phyloP scores from a whole-genome alignment of 495 filamentous ascomycete genomes.

The Tricharina praecox region DNA sequence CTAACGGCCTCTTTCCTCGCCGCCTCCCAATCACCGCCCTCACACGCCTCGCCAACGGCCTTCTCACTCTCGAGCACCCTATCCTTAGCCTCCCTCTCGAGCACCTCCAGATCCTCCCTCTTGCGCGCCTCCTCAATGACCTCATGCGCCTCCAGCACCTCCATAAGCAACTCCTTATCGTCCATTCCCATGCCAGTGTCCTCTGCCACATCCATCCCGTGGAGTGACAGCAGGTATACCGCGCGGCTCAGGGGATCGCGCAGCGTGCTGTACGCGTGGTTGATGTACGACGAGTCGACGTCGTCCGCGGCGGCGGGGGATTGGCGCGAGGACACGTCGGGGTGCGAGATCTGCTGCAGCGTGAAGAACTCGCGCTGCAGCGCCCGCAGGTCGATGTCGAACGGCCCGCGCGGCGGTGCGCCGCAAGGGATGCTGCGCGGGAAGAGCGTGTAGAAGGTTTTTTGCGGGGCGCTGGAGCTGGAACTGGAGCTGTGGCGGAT shows the following conservation, averaged over 20 bases:
- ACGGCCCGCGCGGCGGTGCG: conserved; percentile 60
- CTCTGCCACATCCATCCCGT: conserved; percentile 58
- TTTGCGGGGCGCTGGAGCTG: conserved; percentile 7
- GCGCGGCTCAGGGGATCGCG: conserved; percentile 57
- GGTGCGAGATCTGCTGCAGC: conserved; percentile 63
- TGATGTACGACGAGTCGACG: conserved; percentile 57
- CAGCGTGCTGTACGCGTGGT: conserved; percentile 77
- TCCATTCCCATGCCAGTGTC: conserved; percentile 58
- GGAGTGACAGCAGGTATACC: conserved; percentile 60
- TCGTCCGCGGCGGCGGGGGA: conserved; percentile 49
- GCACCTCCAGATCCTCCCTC: conserved; percentile 44
- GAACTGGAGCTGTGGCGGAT: not conserved
- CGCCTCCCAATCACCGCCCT: conserved; percentile 41
- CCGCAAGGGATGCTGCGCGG: conserved; percentile 61
- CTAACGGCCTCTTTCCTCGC: conserved; percentile 55
- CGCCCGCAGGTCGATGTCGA: conserved; percentile 47
- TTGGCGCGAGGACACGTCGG: conserved; percentile 41
- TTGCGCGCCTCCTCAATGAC: conserved; percentile 55
- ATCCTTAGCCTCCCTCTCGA: conserved; percentile 50
- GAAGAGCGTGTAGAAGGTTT: conserved; percentile 68
- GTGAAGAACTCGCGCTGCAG: conserved; percentile 74
- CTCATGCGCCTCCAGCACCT: conserved; percentile 77
- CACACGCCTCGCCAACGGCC: conserved; percentile 46
- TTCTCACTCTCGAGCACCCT: conserved; percentile 44
- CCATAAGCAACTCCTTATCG: conserved; percentile 57